phyloP scores from a whole-genome alignment of 2,329 filamentous ascomycete genomes.

The Sclerotiophoma versabilis region DNA sequence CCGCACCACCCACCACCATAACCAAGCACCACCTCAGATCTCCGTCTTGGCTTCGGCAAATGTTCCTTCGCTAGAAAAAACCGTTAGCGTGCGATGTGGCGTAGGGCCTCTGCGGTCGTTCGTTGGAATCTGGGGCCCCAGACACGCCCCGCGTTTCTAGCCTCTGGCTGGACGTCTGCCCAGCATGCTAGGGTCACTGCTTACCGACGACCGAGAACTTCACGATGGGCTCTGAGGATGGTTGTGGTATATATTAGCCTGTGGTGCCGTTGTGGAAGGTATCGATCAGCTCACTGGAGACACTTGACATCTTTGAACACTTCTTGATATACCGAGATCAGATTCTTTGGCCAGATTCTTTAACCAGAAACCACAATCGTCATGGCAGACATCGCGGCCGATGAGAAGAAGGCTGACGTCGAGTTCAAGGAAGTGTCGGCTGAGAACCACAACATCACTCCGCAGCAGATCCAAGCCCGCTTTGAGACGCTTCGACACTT shows the following conservation, averaged over 20 bases:
- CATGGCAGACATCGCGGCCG: slow-evolving; percentile 21
- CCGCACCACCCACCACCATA: neutral
- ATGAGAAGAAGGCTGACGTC: slow-evolving; percentile 23
- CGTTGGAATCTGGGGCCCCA: slow-evolving; percentile 24
- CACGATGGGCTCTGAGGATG: neutral
- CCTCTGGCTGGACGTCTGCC: neutral
- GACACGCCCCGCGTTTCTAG: slow-evolving; percentile 21
- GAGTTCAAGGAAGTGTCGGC: slow-evolving; percentile 26
- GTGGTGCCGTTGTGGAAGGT: neutral
- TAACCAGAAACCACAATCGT: neutral
- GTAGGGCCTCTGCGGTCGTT: slow-evolving; percentile 13
- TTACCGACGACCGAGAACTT: slow-evolving; percentile 3
- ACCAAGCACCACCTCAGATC: neutral
- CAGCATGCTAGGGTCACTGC: slow-evolving; percentile 8
- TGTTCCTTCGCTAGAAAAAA: neutral
- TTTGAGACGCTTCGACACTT: slow-evolving; percentile 36
- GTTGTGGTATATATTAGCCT: slow-evolving; percentile 11
- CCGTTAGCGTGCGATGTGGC: slow-evolving; percentile 13
- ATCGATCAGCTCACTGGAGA: neutral
- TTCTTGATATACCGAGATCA: neutral
- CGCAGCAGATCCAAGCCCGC: slow-evolving; percentile 37
- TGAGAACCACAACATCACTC: slow-evolving; percentile 25
- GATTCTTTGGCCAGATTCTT: neutral
- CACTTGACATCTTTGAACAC: neutral
- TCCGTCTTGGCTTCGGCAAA: neutral